Conservation (phyloP, 2,329 filamentous ascomycete species). For the Erysiphe neolycopersici region DNA sequence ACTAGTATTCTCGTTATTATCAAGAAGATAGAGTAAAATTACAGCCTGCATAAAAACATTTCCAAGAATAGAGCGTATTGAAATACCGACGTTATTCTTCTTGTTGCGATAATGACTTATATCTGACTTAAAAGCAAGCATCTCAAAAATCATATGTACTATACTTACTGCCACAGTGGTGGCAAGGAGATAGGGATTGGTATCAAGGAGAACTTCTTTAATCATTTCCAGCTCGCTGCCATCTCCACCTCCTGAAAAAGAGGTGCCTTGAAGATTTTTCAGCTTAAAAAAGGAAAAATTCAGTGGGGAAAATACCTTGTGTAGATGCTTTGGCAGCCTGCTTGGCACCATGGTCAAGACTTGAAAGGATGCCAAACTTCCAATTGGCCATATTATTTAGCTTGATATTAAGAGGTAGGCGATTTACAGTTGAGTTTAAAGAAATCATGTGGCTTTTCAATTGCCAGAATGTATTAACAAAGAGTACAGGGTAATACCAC, state of each 20-base stretch:
- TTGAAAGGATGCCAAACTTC: constrained; percentile 71
- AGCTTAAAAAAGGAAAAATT: constrained; percentile 1
- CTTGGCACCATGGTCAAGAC: constrained; percentile 69
- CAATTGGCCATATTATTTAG: constrained; percentile 60
- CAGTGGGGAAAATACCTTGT: constrained; percentile 24
- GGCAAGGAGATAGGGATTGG: constrained; percentile 69
- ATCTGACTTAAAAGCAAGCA: constrained; percentile 88
- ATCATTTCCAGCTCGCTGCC: constrained; percentile 90
- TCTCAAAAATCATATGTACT: constrained; percentile 84
- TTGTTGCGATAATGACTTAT: constrained; percentile 98
- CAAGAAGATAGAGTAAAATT: constrained; percentile 89
- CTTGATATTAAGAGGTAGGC: constrained; percentile 57
- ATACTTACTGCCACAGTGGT: constrained; percentile 68
- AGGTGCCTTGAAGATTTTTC: constrained; percentile 5
- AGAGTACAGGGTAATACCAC: constrained; percentile 84
- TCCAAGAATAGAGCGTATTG: constrained; percentile 79
- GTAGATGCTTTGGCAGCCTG: constrained; percentile 56
- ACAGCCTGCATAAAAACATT: constrained; percentile 95
- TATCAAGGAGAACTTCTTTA: constrained; percentile 85
- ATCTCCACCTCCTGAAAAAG: constrained; percentile 47
- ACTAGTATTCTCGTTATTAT: constrained; percentile 87
- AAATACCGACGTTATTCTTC: constrained; percentile 96
- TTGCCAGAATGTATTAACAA: constrained; percentile 94
- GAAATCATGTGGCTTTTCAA: constrained; percentile 72
- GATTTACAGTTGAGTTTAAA: constrained; percentile 69